Evolutionary conservation across 331 rosid genomes (phyloP).

Genomic region (Malus hybrid): DNA sequence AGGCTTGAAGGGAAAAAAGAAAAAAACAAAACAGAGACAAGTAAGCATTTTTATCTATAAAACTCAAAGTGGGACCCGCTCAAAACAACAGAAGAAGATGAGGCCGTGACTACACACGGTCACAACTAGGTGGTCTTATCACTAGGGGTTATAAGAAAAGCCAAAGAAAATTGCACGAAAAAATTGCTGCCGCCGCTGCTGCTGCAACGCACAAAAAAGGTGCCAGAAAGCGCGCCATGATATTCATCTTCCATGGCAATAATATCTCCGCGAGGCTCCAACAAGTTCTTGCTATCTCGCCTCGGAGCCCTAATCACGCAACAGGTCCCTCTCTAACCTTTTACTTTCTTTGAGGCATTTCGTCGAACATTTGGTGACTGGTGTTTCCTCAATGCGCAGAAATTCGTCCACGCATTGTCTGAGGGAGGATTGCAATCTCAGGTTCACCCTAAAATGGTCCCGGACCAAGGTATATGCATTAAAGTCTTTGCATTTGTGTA

Average conservation of each 20-base stretch:
- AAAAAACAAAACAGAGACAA: too few species aligned
- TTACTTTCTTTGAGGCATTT: slow-evolving; percentile 28
- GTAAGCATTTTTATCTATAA: too few species aligned
- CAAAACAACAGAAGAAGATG: neutral
- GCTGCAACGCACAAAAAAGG: neutral
- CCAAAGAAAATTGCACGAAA: neutral
- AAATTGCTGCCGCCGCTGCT: neutral
- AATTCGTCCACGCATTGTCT: slow-evolving; percentile 13
- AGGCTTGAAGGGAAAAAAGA: too few species aligned
- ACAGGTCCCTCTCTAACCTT: slow-evolving; percentile 20
- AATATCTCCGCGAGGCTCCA: slow-evolving; percentile 17
- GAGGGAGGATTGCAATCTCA: slow-evolving; percentile 10
- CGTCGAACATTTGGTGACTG: slow-evolving; percentile 29
- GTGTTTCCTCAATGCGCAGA: neutral
- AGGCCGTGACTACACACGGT: neutral
- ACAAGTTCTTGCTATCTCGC: slow-evolving; percentile 26
- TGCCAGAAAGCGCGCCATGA: slow-evolving; percentile 24
- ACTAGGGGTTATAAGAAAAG: neutral
- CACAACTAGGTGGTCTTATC: neutral
- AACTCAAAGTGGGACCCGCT: neutral
- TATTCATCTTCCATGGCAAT: slow-evolving; percentile 24
- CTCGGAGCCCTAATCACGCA: slow-evolving; percentile 32
- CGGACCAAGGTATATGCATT: slow-evolving; percentile 7
- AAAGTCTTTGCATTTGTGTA: neutral
- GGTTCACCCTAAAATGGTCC: slow-evolving; percentile 4